A percentile compares a stretch with the other conserved stretches of the same genome.
Conservation (phyloP, 2,329 filamentous ascomycete species). For the Alternaria hordeiaustralica region DNA sequence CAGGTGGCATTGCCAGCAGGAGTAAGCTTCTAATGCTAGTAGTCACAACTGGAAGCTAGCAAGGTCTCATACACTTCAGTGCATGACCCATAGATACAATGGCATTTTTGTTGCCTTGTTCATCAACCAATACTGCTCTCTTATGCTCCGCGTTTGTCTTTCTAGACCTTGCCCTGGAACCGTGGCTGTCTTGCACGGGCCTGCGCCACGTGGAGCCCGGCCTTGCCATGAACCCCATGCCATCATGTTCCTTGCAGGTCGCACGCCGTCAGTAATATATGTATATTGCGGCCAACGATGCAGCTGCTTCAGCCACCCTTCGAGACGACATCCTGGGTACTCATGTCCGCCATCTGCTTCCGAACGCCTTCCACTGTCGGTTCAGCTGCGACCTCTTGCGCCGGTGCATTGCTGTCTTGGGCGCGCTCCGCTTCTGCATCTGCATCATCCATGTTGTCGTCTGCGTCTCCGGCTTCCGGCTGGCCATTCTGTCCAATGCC, state of each 20-base stretch:
- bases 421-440: conserved; percentile 21
- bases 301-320: conserved; percentile 32
- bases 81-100: conserved; percentile 10
- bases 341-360: conserved; percentile 42
- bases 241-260: conserved; percentile 18
- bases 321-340: conserved; percentile 25
- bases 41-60: neutral
- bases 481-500: conserved; percentile 47
- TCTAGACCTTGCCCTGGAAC: neutral
- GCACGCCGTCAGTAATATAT: conserved; percentile 32
- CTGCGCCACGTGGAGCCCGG: conserved; percentile 24
- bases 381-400: conserved; percentile 17
- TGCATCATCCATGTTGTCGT: conserved; percentile 23
- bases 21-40: neutral
- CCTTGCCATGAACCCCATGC: conserved; percentile 14
- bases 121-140: neutral
- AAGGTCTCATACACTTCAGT: conserved; percentile 2
- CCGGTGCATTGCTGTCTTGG: conserved; percentile 1
- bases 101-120: neutral
- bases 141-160: neutral
- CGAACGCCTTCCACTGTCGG: conserved; percentile 36
- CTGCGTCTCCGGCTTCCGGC: conserved; percentile 40
- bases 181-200: conserved; percentile 6
- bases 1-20: conserved; percentile 1
- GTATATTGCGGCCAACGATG: conserved; percentile 24